phyloP scores from a whole-genome alignment of 352 stramenopile species.

The Phytopythium aichiense region DNA sequence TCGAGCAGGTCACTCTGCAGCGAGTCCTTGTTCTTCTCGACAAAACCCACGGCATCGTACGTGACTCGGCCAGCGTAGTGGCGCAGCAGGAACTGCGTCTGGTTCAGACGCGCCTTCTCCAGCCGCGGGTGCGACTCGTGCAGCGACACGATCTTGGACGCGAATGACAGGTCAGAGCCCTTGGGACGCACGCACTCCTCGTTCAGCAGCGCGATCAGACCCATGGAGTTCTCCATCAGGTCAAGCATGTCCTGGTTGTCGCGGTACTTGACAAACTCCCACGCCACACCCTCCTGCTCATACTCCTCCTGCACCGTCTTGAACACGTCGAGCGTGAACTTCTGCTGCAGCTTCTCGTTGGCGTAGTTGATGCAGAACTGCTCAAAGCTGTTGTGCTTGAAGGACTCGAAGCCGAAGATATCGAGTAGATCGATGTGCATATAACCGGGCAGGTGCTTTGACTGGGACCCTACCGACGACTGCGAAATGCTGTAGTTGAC shows the following conservation, averaged over 20 bases:
- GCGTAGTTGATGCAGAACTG: conserved; percentile 97
- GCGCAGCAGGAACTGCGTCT: conserved; percentile 76
- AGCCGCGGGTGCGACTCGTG: conserved; percentile 79
- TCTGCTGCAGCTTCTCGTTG: conserved; percentile 94
- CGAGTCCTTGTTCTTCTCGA: conserved; percentile 88
- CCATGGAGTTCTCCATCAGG: conserved; percentile 87
- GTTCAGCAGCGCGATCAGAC: conserved; percentile 87
- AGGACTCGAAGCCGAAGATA: conserved; percentile 97
- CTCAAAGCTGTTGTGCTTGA: conserved; percentile 92
- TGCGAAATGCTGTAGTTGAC: conserved; percentile 84
- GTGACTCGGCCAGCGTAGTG: conserved; percentile 82
- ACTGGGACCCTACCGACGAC: conserved; percentile 17
- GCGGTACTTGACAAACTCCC: conserved; percentile 80
- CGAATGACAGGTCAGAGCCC: conserved; percentile 83
- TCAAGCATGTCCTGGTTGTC: conserved; percentile 92
- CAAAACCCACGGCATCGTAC: conserved; percentile 79
- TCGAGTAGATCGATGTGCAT: conserved; percentile 94
- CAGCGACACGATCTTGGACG: conserved; percentile 83
- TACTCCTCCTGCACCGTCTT: conserved; percentile 88
- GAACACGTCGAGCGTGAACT: conserved; percentile 86
- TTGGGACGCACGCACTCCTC: conserved; percentile 89
- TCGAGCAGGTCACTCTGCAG: conserved; percentile 77
- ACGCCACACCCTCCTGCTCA: conserved; percentile 58
- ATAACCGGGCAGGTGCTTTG: conserved; percentile 34
- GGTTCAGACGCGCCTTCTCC: conserved; percentile 65